Evolutionary conservation across 2,329 filamentous ascomycete species (phyloP).

Genomic region (Colletotrichum gloeosporioides): DNA sequence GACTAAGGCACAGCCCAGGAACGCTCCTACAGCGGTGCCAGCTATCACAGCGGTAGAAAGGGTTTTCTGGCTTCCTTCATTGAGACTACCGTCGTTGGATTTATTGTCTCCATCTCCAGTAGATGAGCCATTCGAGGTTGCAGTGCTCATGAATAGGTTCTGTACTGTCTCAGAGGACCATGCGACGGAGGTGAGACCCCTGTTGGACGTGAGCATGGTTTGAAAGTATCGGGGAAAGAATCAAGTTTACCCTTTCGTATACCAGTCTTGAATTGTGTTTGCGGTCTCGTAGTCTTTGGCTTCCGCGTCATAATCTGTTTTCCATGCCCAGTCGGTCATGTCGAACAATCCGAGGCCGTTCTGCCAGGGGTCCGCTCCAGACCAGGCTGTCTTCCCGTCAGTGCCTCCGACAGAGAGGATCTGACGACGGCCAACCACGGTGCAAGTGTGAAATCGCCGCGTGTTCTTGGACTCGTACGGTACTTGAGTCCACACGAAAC

Average conservation of each 20-base stretch:
- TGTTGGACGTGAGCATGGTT: not conserved
- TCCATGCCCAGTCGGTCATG: constrained; percentile 8
- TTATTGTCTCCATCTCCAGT: not conserved
- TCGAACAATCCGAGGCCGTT: constrained; percentile 20
- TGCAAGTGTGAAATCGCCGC: not conserved
- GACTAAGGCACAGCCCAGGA: not conserved
- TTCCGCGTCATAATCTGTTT: constrained; percentile 8
- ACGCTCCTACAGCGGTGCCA: not conserved
- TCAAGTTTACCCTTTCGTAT: not conserved
- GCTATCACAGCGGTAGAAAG: not conserved
- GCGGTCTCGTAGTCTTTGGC: constrained; percentile 4
- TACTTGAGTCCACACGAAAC: constrained; percentile 18
- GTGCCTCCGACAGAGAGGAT: constrained; percentile 14
- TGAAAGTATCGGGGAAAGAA: not conserved
- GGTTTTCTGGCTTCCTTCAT: not conserved
- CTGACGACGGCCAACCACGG: constrained; percentile 14
- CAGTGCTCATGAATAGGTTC: not conserved
- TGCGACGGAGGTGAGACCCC: not conserved
- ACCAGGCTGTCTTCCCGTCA: not conserved
- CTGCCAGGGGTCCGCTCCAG: not conserved
- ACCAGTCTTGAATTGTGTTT: constrained; percentile 1
- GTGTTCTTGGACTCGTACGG: not conserved
- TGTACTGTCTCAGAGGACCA: constrained; percentile 12
- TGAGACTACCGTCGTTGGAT: not conserved
- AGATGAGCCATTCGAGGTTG: not conserved